phyloP scores from a whole-genome alignment of 345 rosid genomes.

The Syzygium aromaticum region DNA sequence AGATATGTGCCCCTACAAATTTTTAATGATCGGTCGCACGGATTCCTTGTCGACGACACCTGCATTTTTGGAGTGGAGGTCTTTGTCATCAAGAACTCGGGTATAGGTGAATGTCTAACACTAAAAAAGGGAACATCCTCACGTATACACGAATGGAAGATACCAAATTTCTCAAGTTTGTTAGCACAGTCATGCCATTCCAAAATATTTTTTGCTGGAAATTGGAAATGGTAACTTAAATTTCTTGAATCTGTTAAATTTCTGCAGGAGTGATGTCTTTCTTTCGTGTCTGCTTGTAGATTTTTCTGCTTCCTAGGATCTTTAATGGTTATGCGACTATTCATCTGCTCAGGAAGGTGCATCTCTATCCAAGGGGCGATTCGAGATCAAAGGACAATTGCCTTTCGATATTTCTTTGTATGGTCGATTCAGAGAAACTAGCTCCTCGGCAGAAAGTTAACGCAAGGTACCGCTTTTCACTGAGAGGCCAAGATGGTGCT shows the following conservation, averaged over 20 bases:
- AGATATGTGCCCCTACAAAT: background rate
- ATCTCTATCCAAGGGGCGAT: background rate
- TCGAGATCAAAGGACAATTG: background rate
- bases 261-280: background rate
- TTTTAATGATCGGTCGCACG: background rate
- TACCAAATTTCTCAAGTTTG: background rate
- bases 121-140: background rate
- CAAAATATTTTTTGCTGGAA: background rate
- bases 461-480: background rate
- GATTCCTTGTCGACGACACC: background rate
- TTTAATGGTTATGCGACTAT: background rate
- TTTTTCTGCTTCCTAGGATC: background rate
- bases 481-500: background rate
- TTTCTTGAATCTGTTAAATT: background rate
- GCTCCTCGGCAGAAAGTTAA: background rate
- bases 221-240: background rate
- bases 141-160: background rate
- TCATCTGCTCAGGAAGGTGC: background rate
- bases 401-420: background rate
- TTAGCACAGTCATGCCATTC: background rate
- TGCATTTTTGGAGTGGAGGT: slow-evolving; percentile 2
- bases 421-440: background rate
- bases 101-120: background rate
- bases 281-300: background rate
- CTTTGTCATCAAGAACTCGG: background rate